phyloP scores from a whole-genome alignment of 2,329 filamentous ascomycete genomes.

The Laburnicola sp. region DNA sequence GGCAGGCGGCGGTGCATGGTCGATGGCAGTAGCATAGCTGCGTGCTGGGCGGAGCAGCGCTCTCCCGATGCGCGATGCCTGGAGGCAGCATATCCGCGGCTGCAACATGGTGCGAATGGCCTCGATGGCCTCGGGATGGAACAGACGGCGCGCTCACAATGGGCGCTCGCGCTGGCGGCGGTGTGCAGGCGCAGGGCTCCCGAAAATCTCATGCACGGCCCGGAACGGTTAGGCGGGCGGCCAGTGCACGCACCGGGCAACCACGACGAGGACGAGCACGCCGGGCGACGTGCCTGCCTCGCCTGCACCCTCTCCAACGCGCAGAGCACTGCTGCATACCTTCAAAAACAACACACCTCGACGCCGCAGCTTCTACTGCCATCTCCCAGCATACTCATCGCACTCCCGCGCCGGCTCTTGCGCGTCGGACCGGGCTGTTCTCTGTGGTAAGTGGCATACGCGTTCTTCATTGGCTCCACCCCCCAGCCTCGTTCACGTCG shows the following conservation, averaged over 20 bases:
- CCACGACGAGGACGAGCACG: not conserved
- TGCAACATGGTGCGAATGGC: conserved; percentile 61
- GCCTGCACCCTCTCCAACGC: not conserved
- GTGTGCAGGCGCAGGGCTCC: conserved; percentile 25
- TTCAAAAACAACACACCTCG: not conserved
- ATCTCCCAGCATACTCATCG: not conserved
- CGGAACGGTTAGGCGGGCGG: conserved; percentile 29
- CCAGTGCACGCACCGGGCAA: conserved; percentile 16
- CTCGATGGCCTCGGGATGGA: conserved; percentile 18
- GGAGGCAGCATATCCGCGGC: conserved; percentile 62
- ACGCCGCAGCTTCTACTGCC: not conserved
- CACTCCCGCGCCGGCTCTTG: conserved; percentile 15
- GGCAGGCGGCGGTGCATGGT: conserved; percentile 37
- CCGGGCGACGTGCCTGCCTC: conserved; percentile 4
- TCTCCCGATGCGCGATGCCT: conserved; percentile 53
- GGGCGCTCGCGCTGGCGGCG: conserved; percentile 15
- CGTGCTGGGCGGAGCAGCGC: conserved; percentile 53
- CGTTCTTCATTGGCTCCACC: conserved; percentile 38
- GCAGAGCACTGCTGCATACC: not conserved
- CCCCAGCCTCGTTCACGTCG: conserved; percentile 38
- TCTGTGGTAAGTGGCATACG: conserved; percentile 35
- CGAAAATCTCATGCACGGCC: conserved; percentile 35
- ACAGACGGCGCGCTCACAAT: conserved; percentile 21
- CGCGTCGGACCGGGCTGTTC: conserved; percentile 27
- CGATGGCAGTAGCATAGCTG: conserved; percentile 56